A percentile compares a stretch with the other conserved stretches of the same genome.
These are phyloP conservation scores for Xanthoconium purpureum DNA, from an alignment of 768 basidiomycete genomes.

Conservation along the genomic window DNA sequence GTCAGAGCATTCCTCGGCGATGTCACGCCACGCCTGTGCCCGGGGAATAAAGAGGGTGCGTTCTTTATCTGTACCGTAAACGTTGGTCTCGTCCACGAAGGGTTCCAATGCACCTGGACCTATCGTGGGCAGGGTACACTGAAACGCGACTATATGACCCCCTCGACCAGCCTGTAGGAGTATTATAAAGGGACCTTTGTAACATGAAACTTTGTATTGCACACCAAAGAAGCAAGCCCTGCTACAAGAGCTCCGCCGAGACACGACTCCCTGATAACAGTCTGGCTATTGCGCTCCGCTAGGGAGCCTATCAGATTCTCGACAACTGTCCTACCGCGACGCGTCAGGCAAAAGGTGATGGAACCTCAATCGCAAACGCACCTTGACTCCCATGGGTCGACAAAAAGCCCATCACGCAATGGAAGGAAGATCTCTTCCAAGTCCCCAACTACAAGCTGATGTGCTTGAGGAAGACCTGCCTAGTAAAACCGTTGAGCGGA, in stretches of 20 bases:
- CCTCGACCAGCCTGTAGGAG: slow-evolving; percentile 56
- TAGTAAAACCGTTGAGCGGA: slow-evolving; percentile 25
- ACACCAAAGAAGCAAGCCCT: slow-evolving; percentile 67
- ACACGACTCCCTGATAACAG: slow-evolving; percentile 52
- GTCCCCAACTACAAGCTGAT: slow-evolving; percentile 82
- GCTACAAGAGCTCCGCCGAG: slow-evolving; percentile 77
- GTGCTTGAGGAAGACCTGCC: slow-evolving; percentile 47
- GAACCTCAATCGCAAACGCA: slow-evolving; percentile 34
- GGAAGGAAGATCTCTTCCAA: slow-evolving; percentile 93
- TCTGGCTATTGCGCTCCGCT: slow-evolving; percentile 56
- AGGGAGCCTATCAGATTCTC: slow-evolving; percentile 65
- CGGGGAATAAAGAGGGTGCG: slow-evolving; percentile 73
- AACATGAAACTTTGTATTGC: slow-evolving; percentile 26
- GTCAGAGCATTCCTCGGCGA: slow-evolving; percentile 86
- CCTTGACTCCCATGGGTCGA: slow-evolving; percentile 69
- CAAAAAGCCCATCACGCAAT: slow-evolving; percentile 67
- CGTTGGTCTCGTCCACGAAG: slow-evolving; percentile 54
- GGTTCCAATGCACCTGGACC: slow-evolving; percentile 70
- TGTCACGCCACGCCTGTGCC: slow-evolving; percentile 72
- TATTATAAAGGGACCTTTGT: slow-evolving; percentile 7
- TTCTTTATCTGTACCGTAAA: slow-evolving; percentile 87
- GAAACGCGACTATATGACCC: slow-evolving; percentile 75
- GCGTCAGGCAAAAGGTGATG: slow-evolving; percentile 4
- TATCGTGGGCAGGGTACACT: slow-evolving; percentile 62
- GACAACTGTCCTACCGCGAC: slow-evolving; percentile 49